Conservation (phyloP, 1,139 yeast genomes). For the Pneumocystis oryctolagi region DNA sequence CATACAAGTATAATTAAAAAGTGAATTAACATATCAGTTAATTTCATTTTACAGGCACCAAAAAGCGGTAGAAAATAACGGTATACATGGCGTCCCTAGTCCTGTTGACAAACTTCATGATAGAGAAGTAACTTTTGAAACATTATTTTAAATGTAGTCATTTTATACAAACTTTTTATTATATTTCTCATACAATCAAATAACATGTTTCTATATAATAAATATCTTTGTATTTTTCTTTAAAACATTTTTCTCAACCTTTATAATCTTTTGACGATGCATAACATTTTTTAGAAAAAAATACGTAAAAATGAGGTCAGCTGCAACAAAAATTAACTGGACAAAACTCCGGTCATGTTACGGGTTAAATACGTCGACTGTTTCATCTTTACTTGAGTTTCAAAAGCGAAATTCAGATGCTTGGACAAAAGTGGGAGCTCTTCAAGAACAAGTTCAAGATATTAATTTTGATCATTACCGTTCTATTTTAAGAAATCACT, state of each 20-base stretch:
- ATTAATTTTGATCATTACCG: slow-evolving; percentile 78
- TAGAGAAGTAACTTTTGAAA: not conserved
- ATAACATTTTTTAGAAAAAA: not conserved
- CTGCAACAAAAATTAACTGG: slow-evolving; percentile 89
- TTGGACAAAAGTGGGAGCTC: slow-evolving; percentile 57
- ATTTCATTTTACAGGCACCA: not conserved
- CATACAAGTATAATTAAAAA: slow-evolving; percentile 56
- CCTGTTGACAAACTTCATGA: not conserved
- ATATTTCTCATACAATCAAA: not conserved
- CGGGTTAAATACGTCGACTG: slow-evolving; percentile 87
- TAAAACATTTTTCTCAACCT: not conserved
- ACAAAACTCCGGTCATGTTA: slow-evolving; percentile 73
- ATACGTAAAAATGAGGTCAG: slow-evolving; percentile 27
- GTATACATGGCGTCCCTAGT: not conserved
- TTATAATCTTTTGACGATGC: not conserved
- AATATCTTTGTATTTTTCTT: not conserved
- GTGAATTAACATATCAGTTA: not conserved
- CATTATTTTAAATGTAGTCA: not conserved
- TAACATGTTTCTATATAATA: not conserved
- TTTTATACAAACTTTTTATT: not conserved
- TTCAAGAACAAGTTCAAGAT: slow-evolving; percentile 54
- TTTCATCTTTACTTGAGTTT: slow-evolving; percentile 73
- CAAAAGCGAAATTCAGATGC: slow-evolving; percentile 99
- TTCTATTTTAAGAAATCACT: slow-evolving; percentile 62
- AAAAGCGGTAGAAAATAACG: not conserved